Evolutionary conservation across 257 asterid genomes (phyloP).

Genomic region (Nicotiana paniculata): DNA sequence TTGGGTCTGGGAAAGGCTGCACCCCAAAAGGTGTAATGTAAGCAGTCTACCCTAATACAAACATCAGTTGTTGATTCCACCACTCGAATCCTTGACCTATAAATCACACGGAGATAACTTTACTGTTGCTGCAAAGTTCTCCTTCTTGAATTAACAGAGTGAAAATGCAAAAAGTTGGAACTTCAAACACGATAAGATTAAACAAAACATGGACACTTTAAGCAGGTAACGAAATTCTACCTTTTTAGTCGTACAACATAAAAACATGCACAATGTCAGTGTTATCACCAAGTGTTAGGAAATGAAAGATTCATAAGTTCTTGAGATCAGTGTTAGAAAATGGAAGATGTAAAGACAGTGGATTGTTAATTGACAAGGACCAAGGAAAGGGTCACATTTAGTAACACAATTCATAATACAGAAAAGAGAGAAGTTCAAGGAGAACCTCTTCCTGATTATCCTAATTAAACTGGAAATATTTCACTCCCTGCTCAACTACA

Average conservation of each 20-base stretch:
- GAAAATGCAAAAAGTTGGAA: background rate
- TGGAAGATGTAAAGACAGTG: background rate
- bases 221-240: background rate
- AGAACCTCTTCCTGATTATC: background rate
- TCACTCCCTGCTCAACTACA: background rate
- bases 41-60: too few relatives aligned
- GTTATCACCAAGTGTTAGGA: background rate
- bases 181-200: too few relatives aligned
- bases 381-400: background rate
- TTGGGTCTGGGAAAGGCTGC: too few relatives aligned
- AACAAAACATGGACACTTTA: background rate
- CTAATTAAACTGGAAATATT: background rate
- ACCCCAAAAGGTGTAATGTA: too few relatives aligned
- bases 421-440: background rate
- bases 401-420: background rate
- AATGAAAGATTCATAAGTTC: background rate
- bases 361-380: background rate
- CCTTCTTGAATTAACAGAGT: background rate
- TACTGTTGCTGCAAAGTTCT: too few relatives aligned
- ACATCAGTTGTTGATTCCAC: too few relatives aligned
- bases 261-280: background rate
- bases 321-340: background rate
- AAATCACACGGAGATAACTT: too few relatives aligned
- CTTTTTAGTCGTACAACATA: background rate
- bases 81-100: too few relatives aligned